Evolutionary conservation across 1,284 basidiomycete species (phyloP).

Genomic region (Cutaneotrichosporon spelunceum): DNA sequence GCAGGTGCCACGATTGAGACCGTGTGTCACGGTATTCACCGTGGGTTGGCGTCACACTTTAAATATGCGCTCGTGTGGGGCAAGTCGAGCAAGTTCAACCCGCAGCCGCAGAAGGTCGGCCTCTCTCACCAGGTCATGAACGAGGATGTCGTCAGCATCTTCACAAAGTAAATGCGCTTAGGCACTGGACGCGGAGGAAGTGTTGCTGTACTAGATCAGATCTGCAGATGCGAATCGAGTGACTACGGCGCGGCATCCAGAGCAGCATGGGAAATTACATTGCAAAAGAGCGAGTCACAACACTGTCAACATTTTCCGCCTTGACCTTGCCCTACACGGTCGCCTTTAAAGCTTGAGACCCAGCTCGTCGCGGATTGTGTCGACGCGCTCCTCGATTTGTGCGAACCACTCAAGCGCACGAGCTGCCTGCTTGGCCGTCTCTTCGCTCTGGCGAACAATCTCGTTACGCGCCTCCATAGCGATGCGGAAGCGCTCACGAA

Average conservation of each 20-base stretch:
- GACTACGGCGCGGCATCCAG: not conserved
- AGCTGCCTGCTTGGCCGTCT: conserved; percentile 63
- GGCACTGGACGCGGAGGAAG: not conserved
- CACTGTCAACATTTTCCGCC: conserved; percentile 5
- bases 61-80: conserved; percentile 87
- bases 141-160: conserved; percentile 71
- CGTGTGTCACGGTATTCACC: conserved; percentile 87
- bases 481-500: conserved; percentile 74
- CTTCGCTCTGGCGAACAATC: conserved; percentile 76
- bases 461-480: conserved; percentile 73
- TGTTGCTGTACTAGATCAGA: conserved; percentile 1
- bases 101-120: conserved; percentile 89
- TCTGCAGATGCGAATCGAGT: not conserved
- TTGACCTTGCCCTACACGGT: not conserved
- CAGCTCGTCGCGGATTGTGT: conserved; percentile 54
- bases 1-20: conserved; percentile 92
- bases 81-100: conserved; percentile 82
- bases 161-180: conserved; percentile 44
- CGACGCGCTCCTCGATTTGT: conserved; percentile 60
- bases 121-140: conserved; percentile 81
- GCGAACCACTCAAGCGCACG: conserved; percentile 72
- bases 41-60: conserved; percentile 84
- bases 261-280: conserved; percentile 5
- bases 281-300: conserved; percentile 1
- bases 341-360: conserved; percentile 31